phyloP scores from a whole-genome alignment of 495 filamentous ascomycete genomes.

The Parathielavia appendiculata region DNA sequence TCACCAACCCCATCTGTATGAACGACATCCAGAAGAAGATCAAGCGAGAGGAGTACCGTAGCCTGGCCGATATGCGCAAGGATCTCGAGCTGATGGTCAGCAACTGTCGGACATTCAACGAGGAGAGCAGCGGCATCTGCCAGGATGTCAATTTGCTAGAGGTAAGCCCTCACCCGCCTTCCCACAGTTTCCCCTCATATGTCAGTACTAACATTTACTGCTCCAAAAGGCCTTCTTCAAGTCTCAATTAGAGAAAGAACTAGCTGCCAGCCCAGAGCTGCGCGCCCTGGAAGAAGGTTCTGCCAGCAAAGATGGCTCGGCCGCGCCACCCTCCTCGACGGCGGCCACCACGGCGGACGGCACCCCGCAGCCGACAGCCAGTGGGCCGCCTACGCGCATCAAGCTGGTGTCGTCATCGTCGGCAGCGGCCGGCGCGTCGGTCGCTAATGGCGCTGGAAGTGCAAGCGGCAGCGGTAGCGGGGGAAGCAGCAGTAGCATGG shows the following conservation, averaged over 20 bases:
- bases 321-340: slow-evolving; percentile 51
- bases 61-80: slow-evolving; percentile 67
- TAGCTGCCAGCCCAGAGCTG: slow-evolving; percentile 67
- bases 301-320: slow-evolving; percentile 57
- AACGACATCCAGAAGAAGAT: slow-evolving; percentile 89
- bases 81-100: slow-evolving; percentile 79
- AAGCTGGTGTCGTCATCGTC: slow-evolving; percentile 53
- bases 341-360: slow-evolving; percentile 43
- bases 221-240: slow-evolving; percentile 58
- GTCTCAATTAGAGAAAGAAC: slow-evolving; percentile 61
- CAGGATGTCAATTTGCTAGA: slow-evolving; percentile 90
- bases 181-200: background rate
- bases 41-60: slow-evolving; percentile 86
- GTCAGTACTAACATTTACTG: background rate
- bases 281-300: slow-evolving; percentile 58
- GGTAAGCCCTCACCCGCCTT: slow-evolving; percentile 46
- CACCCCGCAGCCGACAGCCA: slow-evolving; percentile 55
- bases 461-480: slow-evolving; percentile 17
- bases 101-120: slow-evolving; percentile 93
- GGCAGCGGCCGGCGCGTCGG: slow-evolving; percentile 18
- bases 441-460: background rate
- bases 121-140: slow-evolving; percentile 86
- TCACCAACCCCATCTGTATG: slow-evolving; percentile 87
- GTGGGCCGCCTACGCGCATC: slow-evolving; percentile 43
- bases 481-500: slow-evolving; percentile 28